phyloP scores from a whole-genome alignment of 352 stramenopile genomes.

The Phytophthora citricola region DNA sequence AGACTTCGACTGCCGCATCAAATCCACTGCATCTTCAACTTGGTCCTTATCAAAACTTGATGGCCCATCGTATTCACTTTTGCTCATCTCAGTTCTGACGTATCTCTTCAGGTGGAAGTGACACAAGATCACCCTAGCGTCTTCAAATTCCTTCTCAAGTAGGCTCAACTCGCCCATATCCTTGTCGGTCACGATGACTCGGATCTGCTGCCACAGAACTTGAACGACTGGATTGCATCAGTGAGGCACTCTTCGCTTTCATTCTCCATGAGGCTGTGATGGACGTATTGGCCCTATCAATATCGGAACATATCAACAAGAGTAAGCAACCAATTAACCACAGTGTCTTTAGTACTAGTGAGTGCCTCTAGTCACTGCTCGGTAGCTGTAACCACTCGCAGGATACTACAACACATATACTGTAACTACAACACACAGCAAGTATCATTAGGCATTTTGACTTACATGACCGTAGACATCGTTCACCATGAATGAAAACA shows the following conservation, averaged over 20 bases:
- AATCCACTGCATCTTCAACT: conserved; percentile 3
- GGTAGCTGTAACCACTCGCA: too few relatives aligned
- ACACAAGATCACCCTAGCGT: neutral
- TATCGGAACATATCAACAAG: too few relatives aligned
- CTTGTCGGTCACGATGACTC: neutral
- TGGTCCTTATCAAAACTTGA: neutral
- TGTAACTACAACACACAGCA: too few relatives aligned
- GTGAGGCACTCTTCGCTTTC: neutral
- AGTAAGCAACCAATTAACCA: too few relatives aligned
- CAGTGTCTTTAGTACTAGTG: too few relatives aligned
- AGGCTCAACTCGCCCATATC: neutral
- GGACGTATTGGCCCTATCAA: neutral
- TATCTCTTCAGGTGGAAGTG: conserved; percentile 9
- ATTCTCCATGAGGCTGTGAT: conserved; percentile 4
- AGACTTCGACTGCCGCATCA: neutral
- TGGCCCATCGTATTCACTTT: neutral
- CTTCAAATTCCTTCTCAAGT: neutral
- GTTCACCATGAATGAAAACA: conserved; percentile 21
- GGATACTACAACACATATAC: too few relatives aligned
- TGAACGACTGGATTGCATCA: conserved; percentile 1
- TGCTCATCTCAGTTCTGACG: neutral
- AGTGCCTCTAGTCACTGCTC: too few relatives aligned
- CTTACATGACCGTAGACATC: conserved; percentile 4
- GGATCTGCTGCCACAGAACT: neutral
- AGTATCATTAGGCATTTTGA: neutral